Percentiles rank a stretch among this genome's conserved stretches.
These are phyloP conservation scores for Ciborinia camelliae DNA, from an alignment of 2,329 filamentous ascomycete species.

Conservation along the genomic window DNA sequence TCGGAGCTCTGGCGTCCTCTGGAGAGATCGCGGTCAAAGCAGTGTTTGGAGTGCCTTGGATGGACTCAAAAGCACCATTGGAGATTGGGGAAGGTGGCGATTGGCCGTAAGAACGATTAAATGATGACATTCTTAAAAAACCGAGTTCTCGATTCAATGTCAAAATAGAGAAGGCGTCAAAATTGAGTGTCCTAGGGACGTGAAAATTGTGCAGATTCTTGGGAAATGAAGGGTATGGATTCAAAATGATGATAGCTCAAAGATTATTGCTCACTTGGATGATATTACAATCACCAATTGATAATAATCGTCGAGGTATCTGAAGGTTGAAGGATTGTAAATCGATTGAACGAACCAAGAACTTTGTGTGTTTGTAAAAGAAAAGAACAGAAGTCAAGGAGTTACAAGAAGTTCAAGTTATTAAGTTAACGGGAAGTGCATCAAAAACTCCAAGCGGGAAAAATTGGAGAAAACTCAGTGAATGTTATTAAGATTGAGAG, in stretches of 20 bases:
- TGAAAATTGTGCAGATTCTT: conserved; percentile 3
- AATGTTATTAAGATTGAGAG: neutral
- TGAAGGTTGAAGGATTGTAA: neutral
- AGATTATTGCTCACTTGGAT: conserved; percentile 10
- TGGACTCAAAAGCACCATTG: conserved; percentile 52
- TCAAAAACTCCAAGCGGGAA: neutral
- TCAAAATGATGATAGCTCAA: neutral
- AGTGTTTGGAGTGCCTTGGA: conserved; percentile 62
- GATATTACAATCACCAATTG: neutral
- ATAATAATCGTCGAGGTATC: neutral
- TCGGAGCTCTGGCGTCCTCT: conserved; percentile 42
- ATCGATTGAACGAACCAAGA: conserved; percentile 2
- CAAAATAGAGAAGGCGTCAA: conserved; percentile 9
- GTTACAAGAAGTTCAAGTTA: neutral
- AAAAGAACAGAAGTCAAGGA: neutral
- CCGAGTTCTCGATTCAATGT: neutral
- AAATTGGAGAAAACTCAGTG: neutral
- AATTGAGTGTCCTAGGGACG: conserved; percentile 3
- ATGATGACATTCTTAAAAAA: conserved; percentile 20
- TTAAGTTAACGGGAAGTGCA: neutral
- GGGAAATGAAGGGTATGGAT: neutral
- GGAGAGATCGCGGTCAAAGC: conserved; percentile 62
- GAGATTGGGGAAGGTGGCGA: conserved; percentile 42
- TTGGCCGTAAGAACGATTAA: conserved; percentile 18
- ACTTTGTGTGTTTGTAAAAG: neutral